Conservation (phyloP, 345 rosid species). For the Reutealis trisperma region DNA sequence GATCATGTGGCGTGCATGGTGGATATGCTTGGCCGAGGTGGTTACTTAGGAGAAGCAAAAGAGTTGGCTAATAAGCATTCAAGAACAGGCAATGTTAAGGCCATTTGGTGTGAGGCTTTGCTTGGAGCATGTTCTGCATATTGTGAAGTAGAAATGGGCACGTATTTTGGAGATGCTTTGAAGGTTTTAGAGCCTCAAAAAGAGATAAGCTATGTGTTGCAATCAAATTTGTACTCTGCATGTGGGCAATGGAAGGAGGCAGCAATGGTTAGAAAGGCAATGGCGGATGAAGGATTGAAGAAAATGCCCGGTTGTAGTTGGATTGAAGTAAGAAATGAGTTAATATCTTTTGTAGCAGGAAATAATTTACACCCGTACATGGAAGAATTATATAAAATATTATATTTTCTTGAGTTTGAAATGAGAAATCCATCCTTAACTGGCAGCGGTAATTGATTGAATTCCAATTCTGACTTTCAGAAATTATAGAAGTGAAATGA, state of each 20-base stretch:
- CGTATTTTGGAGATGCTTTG: constrained; percentile 40
- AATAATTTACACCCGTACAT: constrained; percentile 30
- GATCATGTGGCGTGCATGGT: constrained; percentile 76
- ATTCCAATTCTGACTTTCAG: background rate
- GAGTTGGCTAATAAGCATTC: constrained; percentile 40
- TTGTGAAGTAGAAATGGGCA: constrained; percentile 45
- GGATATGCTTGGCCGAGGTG: constrained; percentile 77
- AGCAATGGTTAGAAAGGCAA: constrained; percentile 62
- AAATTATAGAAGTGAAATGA: background rate
- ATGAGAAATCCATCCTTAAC: constrained; percentile 44
- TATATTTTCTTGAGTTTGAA: constrained; percentile 44
- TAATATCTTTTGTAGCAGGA: constrained; percentile 56
- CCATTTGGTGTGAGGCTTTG: constrained; percentile 49
- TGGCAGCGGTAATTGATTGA: background rate
- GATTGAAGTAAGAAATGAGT: constrained; percentile 61
- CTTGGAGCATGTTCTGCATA: constrained; percentile 64
- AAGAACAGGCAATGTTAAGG: constrained; percentile 2
- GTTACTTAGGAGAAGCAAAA: constrained; percentile 57
- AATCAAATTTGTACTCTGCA: constrained; percentile 63
- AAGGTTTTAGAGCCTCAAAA: constrained; percentile 40
- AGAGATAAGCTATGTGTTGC: constrained; percentile 63
- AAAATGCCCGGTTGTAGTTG: constrained; percentile 82
- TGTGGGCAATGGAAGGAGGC: constrained; percentile 78
- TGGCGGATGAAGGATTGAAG: constrained; percentile 61
- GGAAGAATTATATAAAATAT: constrained; percentile 37